Base-by-base conservation (phyloP, 1,284 basidiomycete genomes). In the Ustilago hordei region DNA sequence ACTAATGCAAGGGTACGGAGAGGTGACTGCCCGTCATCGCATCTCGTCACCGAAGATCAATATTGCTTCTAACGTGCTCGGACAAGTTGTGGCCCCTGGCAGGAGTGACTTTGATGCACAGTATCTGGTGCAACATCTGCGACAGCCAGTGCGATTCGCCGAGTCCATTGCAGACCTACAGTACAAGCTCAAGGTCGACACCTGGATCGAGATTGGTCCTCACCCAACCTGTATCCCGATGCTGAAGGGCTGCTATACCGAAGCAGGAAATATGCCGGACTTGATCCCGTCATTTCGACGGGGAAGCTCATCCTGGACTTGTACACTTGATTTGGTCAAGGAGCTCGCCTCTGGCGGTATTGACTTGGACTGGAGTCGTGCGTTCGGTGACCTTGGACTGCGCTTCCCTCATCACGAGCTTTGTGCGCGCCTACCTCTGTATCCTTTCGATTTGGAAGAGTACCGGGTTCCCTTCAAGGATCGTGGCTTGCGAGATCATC, bases 371-470 rank as follows among this genome's bases (percentile, higher is more conserved):
- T 70, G 75, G 75, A 32, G 28, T 34, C 63, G 61, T 7, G 71
- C 59, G 9, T 68, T 65, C 39, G 45, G n/a, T 0, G 67, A 78
- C 34, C 55, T 74, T 2, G 70, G 75, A 28, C 55, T 70, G 4
- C 55, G 60, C 31, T 69, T 57, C 39, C 38, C 34, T 45, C 54
- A 66, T 13, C 45, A 63, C 13, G 59, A 43, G 13, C 67, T 78
- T 4, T 57, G 60, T 48, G 56, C 63, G 8, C 52, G 54, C 4
- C 59, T 75, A 4, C 76, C 78, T 3, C 41, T 77, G 7, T 80
- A 80, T 56, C 66, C 75, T 2, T 80, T 80, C 35, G 78, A 80
- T 35, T 57, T 72, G 8, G 69, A 80, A 32, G 68, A 75, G 39
- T 67, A 66, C 32, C 72, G 74, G 75, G 63, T 75, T 15, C 64